phyloP scores from a whole-genome alignment of 2,329 filamentous ascomycete genomes.

The Colletotrichum truncatum region DNA sequence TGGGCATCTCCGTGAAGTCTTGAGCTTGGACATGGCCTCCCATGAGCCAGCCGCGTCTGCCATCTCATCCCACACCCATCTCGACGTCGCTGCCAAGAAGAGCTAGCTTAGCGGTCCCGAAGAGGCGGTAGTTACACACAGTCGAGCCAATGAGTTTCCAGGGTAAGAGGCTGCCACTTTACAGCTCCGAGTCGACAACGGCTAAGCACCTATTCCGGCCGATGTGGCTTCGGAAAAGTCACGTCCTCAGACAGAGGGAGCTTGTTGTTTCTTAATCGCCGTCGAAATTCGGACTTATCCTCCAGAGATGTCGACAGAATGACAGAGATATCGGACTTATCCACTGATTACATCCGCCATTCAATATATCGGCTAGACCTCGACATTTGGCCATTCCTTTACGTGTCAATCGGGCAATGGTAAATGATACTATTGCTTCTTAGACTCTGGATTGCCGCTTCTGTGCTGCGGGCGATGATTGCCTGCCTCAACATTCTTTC shows the following conservation, averaged over 20 bases:
- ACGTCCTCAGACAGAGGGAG: background rate
- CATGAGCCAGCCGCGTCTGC: background rate
- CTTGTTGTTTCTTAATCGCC: background rate
- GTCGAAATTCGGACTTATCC: background rate
- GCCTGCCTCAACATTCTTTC: too few species aligned
- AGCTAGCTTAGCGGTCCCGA: background rate
- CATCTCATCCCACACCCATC: background rate
- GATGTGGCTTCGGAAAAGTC: constrained; percentile 15
- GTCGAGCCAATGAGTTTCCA: background rate
- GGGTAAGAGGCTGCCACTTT: background rate
- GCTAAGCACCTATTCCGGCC: background rate
- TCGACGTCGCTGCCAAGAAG: background rate
- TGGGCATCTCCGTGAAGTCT: background rate
- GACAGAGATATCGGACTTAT: background rate
- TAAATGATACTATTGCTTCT: too few species aligned
- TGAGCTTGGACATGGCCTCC: background rate
- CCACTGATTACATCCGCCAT: background rate
- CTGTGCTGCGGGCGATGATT: too few species aligned
- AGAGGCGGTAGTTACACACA: background rate
- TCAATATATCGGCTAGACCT: too few species aligned
- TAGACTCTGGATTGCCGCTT: too few species aligned
- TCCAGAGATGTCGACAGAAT: background rate
- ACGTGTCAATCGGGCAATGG: too few species aligned
- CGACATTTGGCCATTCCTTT: too few species aligned
- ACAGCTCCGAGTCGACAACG: background rate